Conservation (phyloP, 768 basidiomycete species). For the Kwoniella europaea region DNA sequence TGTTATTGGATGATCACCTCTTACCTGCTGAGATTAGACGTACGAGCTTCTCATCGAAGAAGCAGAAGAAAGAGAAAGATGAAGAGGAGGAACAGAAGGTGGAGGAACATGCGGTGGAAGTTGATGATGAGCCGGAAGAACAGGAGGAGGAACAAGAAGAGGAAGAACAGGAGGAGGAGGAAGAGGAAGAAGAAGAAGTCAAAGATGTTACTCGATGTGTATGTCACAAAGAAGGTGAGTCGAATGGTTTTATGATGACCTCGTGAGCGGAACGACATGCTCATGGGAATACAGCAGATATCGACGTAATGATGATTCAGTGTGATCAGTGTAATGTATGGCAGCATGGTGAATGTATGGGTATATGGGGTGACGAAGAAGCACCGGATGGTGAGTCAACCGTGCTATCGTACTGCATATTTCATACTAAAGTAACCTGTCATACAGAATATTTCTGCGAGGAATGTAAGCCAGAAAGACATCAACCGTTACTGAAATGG, state of each 20-base stretch:
- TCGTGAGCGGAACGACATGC: neutral
- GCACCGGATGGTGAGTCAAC: conserved; percentile 56
- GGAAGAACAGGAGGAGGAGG: conserved; percentile 33
- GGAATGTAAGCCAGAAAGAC: conserved; percentile 83
- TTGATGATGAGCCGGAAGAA: conserved; percentile 12
- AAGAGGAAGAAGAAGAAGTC: conserved; percentile 29
- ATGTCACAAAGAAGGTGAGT: conserved; percentile 45
- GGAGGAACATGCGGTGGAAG: conserved; percentile 6
- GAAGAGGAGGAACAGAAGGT: conserved; percentile 21
- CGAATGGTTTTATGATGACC: neutral
- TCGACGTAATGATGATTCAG: conserved; percentile 93
- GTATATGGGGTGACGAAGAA: conserved; percentile 67
- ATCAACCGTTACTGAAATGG: conserved; percentile 67
- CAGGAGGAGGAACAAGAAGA: conserved; percentile 5
- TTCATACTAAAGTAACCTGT: neutral
- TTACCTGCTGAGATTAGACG: conserved; percentile 38
- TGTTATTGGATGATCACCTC: conserved; percentile 49
- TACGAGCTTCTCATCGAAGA: conserved; percentile 13
- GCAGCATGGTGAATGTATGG: conserved; percentile 98
- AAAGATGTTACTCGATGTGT: conserved; percentile 54
- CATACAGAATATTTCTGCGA: conserved; percentile 89
- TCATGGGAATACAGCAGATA: conserved; percentile 60
- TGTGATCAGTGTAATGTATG: conserved; percentile 97
- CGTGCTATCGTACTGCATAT: neutral
- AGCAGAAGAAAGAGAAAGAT: conserved; percentile 9